These are phyloP conservation scores for Diphasiastrum complanatum DNA, from an alignment of 83 land plant species.

Conservation along the genomic window DNA sequence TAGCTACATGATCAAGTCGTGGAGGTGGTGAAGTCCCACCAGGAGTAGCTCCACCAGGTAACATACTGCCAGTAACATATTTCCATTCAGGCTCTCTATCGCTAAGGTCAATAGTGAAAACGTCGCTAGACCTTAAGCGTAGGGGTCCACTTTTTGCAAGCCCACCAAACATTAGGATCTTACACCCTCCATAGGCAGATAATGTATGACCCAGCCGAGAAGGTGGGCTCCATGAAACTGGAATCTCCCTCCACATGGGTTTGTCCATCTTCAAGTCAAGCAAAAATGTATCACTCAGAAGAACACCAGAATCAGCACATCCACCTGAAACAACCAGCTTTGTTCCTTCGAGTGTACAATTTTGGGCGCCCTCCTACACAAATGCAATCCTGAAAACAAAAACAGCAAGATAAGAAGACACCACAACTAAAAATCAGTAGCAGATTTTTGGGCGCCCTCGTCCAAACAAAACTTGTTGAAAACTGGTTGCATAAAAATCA, in stretches of 20 bases:
- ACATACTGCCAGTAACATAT: conserved; percentile 59
- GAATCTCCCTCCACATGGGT: conserved; percentile 82
- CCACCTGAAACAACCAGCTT: conserved; percentile 87
- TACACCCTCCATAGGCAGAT: conserved; percentile 63
- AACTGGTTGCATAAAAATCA: too few relatives aligned
- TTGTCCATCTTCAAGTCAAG: conserved; percentile 76
- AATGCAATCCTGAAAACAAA: too few relatives aligned
- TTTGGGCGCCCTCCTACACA: too few relatives aligned
- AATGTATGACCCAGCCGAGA: conserved; percentile 73
- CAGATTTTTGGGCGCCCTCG: too few relatives aligned
- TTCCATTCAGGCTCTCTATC: conserved; percentile 75
- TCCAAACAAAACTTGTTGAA: too few relatives aligned
- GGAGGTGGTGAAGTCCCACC: conserved; percentile 78
- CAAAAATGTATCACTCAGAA: conserved; percentile 76
- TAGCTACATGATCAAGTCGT: conserved; percentile 82
- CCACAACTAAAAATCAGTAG: too few relatives aligned
- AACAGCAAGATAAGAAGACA: too few relatives aligned
- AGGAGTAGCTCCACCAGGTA: conserved; percentile 76
- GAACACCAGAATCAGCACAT: conserved; percentile 88
- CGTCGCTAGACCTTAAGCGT: conserved; percentile 73
- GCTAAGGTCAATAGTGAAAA: conserved; percentile 64
- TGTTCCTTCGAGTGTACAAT: conserved; percentile 81
- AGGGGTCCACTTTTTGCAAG: conserved; percentile 76
- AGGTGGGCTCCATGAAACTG: conserved; percentile 79
- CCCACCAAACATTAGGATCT: conserved; percentile 82